Evolutionary conservation across 129 eudicot genomes (phyloP).

Genomic region (Chrysanthemum makinoi): DNA sequence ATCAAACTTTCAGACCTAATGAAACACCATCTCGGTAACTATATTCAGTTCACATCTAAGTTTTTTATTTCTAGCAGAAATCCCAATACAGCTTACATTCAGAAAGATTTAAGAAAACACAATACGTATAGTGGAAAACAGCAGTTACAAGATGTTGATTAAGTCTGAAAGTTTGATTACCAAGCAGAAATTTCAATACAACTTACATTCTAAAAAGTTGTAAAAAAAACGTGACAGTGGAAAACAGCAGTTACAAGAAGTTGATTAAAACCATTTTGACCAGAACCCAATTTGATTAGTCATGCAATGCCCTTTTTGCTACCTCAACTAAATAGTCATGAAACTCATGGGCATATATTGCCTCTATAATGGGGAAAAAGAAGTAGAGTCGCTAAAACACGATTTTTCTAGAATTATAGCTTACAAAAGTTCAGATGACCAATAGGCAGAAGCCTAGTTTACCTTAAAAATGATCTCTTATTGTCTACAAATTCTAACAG

Average conservation of each 20-base stretch:
- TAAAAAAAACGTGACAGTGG: not conserved
- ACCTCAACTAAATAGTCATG: not conserved
- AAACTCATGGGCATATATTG: not conserved
- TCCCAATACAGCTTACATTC: not conserved
- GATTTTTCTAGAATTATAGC: not conserved
- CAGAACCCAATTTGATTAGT: not conserved
- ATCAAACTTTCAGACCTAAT: not conserved
- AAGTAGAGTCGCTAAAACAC: not conserved
- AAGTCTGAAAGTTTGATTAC: not conserved
- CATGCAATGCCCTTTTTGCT: not conserved
- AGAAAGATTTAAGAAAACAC: not conserved
- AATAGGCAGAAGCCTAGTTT: not conserved
- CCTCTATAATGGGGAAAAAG: not conserved
- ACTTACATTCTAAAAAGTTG: not conserved
- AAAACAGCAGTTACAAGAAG: not conserved
- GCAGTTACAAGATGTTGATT: not conserved
- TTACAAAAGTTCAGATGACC: conserved; percentile 7
- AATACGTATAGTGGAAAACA: not conserved
- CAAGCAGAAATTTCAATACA: not conserved
- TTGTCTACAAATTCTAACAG: not conserved
- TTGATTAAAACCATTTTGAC: not conserved
- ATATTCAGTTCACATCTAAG: not conserved
- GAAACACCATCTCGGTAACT: not conserved
- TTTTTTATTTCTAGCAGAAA: not conserved
- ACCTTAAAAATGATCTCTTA: not conserved